Evolutionary conservation across 176 grass and related monocot species (phyloP).

Genomic region (Oryza punctata): DNA sequence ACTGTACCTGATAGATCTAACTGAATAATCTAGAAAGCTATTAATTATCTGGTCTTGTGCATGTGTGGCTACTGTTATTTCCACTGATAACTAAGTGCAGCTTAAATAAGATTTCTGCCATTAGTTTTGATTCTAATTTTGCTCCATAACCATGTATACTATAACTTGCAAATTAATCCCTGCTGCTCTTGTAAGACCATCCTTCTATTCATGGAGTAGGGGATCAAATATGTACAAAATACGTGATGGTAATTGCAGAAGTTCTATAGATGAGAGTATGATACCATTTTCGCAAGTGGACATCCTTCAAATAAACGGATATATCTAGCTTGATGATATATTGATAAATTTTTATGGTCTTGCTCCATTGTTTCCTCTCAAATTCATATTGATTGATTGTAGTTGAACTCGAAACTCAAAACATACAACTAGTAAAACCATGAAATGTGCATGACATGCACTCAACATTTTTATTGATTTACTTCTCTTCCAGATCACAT

Average conservation of each 20-base stretch:
- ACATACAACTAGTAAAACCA: background rate
- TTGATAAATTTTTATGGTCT: constrained; percentile 1
- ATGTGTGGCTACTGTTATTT: background rate
- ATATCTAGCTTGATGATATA: constrained; percentile 16
- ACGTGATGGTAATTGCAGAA: too few relatives aligned
- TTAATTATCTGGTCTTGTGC: background rate
- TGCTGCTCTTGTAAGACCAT: too few relatives aligned
- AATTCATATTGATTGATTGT: background rate
- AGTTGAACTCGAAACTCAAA: background rate
- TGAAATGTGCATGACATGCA: constrained; percentile 11
- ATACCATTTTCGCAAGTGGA: too few relatives aligned
- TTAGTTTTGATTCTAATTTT: background rate
- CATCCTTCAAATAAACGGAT: constrained; percentile 23
- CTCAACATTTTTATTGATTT: constrained; percentile 33
- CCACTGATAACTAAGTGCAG: background rate
- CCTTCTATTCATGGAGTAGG: too few relatives aligned
- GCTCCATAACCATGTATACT: background rate
- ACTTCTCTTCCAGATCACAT: constrained; percentile 63
- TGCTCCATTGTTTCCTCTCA: background rate
- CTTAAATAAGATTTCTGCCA: background rate
- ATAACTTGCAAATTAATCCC: too few relatives aligned
- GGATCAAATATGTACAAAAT: too few relatives aligned
- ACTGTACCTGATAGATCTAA: background rate
- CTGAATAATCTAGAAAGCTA: background rate
- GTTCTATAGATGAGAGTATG: too few relatives aligned